Evolutionary conservation across 108 stramenopile genomes (phyloP).

Genomic region (Epithemia pelagica): DNA sequence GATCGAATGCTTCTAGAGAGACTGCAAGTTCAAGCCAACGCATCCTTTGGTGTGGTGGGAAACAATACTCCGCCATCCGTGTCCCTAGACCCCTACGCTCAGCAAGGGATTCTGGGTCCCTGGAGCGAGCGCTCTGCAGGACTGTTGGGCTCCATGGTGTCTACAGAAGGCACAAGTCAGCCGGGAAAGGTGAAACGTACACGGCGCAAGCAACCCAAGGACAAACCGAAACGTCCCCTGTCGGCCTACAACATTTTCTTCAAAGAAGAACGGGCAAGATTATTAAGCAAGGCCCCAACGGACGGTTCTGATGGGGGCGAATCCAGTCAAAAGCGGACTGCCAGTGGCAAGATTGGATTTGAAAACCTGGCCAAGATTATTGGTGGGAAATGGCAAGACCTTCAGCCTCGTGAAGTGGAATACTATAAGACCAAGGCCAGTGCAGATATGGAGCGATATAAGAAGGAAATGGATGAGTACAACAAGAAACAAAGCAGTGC

Average conservation of each 20-base stretch:
- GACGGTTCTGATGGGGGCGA: slow-evolving; percentile 17
- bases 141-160: slow-evolving; percentile 20
- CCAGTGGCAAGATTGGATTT: slow-evolving; percentile 77
- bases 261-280: slow-evolving; percentile 28
- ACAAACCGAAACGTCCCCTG: slow-evolving; percentile 55
- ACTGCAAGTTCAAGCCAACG: not conserved
- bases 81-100: slow-evolving; percentile 14
- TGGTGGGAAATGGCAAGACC: slow-evolving; percentile 61
- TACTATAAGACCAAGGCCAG: slow-evolving; percentile 57
- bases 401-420: slow-evolving; percentile 30
- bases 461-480: slow-evolving; percentile 58
- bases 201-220: slow-evolving; percentile 37
- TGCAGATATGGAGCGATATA: slow-evolving; percentile 63
- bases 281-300: not conserved
- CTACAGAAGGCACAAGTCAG: slow-evolving; percentile 3
- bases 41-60: not conserved
- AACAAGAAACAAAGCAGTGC: not conserved
- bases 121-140: slow-evolving; percentile 22
- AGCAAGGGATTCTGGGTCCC: slow-evolving; percentile 28
- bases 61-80: not conserved
- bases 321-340: slow-evolving; percentile 17
- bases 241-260: slow-evolving; percentile 47
- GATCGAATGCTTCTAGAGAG: not conserved
- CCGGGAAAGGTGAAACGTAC: slow-evolving; percentile 16
- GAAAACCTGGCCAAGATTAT: slow-evolving; percentile 64